Base-by-base conservation (phyloP, 768 basidiomycete genomes). In the Amyloporia xantha region DNA sequence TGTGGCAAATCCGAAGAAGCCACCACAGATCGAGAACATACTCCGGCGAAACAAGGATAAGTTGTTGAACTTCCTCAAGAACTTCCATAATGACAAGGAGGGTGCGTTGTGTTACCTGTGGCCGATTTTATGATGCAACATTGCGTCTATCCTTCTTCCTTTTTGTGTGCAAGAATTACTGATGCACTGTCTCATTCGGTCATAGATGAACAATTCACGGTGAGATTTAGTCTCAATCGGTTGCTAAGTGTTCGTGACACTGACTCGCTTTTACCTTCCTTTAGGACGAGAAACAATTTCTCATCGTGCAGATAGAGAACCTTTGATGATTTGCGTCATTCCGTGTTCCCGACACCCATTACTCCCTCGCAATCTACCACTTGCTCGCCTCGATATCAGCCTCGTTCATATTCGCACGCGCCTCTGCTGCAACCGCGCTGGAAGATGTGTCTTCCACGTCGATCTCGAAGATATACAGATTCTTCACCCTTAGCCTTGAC, bases 1-100 rank as follows among this genome's bases (percentile, higher is more conserved):
- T 60, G 96, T 99, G 35, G 96, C 96, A 30, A 99, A 99, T 64
- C 96, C 96, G 24, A 96, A 96, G 82, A 99, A 99, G 64, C 95
- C 96, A 4, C 83, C 90, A 35, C 88, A 94, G 62, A 96, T 99
- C 52, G 93, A 94, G 60, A 70, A 68, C 33, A 99, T 99, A 52
- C 75, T 99, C 11, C 74, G 88, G 51, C 69, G 96, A 58, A 99
- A 99, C 69, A 93, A 90, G 76, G 93, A 95, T 17, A 96, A 95
- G 62, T 72, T 99, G 11, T 70, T 98, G 44, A 71, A 71, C 15
- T 99, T 98, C 73, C 71, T 99, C 53, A 89, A 86, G 66, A 78
- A 77, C 45, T 99, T 99, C 75, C 95, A 98, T 65, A 97, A 96
- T 61, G 96, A 99, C 67, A 95, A 96, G 66, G 95, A 98, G 68